These are phyloP conservation scores for Aotearoamyces nothofagi DNA, from an alignment of 2,329 filamentous ascomycete genomes.

Conservation along the genomic window DNA sequence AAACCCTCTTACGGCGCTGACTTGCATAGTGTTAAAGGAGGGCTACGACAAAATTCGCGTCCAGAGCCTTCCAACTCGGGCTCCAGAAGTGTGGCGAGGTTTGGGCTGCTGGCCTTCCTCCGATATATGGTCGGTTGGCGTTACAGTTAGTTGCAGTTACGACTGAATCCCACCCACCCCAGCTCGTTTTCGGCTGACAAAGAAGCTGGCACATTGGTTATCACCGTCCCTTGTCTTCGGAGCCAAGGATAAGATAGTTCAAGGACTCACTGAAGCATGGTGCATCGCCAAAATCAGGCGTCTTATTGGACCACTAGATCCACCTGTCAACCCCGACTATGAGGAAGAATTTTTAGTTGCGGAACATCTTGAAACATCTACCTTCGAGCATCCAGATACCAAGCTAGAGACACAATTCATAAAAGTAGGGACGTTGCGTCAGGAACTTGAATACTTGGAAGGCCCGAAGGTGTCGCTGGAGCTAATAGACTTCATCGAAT, in stretches of 20 bases:
- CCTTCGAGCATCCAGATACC: slow-evolving; percentile 2
- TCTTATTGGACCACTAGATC: slow-evolving; percentile 8
- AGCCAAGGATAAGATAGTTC: slow-evolving; percentile 9
- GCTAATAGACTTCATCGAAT: slow-evolving; percentile 6
- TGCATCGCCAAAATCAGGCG: slow-evolving; percentile 13
- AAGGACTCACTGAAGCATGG: slow-evolving; percentile 10
- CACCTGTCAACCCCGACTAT: slow-evolving; percentile 6
- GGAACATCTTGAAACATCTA: slow-evolving; percentile 1
- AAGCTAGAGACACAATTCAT: slow-evolving; percentile 3
- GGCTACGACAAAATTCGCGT: slow-evolving; percentile 3
- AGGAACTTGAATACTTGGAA: slow-evolving; percentile 5
- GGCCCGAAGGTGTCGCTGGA: slow-evolving; percentile 4
- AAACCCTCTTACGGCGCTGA: not conserved
- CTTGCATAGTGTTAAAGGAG: slow-evolving; percentile 2
- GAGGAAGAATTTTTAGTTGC: slow-evolving; percentile 4
- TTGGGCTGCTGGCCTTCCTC: slow-evolving; percentile 9
- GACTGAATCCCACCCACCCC: not conserved
- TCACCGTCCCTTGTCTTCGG: slow-evolving; percentile 9
- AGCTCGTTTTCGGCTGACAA: slow-evolving; percentile 3
- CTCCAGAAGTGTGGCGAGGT: slow-evolving; percentile 7
- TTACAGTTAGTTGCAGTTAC: slow-evolving; percentile 9
- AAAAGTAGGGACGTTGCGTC: slow-evolving; percentile 3
- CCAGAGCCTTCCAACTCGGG: slow-evolving; percentile 3
- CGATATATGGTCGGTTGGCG: slow-evolving; percentile 13
- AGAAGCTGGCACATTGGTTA: slow-evolving; percentile 9